These are phyloP conservation scores for Aspergillus fumigatiaffinis DNA, from an alignment of 2,329 filamentous ascomycete genomes.

Conservation along the genomic window DNA sequence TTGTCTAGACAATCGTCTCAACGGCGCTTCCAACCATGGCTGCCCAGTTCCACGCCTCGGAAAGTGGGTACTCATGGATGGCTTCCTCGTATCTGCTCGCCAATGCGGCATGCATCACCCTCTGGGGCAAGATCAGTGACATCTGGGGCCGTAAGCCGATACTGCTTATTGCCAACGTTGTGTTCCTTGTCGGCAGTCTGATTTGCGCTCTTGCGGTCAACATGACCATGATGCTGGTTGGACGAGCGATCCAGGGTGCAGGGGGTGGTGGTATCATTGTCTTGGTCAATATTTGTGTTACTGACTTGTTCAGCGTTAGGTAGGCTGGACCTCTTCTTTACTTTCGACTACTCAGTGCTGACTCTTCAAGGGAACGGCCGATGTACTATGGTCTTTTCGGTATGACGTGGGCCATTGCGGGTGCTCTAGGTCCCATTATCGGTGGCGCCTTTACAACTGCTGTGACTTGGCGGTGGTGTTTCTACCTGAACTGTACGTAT, in stretches of 20 bases:
- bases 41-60: conserved; percentile 38
- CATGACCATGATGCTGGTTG: conserved; percentile 60
- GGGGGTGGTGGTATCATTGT: conserved; percentile 62
- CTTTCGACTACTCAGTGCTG: background rate
- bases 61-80: conserved; percentile 47
- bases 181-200: conserved; percentile 61
- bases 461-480: conserved; percentile 59
- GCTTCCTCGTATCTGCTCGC: conserved; percentile 45
- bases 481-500: conserved; percentile 53
- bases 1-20: conserved; percentile 39
- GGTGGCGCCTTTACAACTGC: conserved; percentile 58
- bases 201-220: conserved; percentile 56
- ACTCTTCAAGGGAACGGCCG: conserved; percentile 45
- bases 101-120: conserved; percentile 48
- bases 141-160: conserved; percentile 65
- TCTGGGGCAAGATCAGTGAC: conserved; percentile 63
- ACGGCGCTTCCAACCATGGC: conserved; percentile 45
- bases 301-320: conserved; percentile 60
- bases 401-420: conserved; percentile 59
- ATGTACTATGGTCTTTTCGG: conserved; percentile 62
- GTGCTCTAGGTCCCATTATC: conserved; percentile 57
- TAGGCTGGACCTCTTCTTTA: conserved; percentile 20
- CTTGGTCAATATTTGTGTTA: conserved; percentile 62
- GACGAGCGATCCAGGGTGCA: conserved; percentile 59
- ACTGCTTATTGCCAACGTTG: conserved; percentile 55